Evolutionary conservation across 208 protist species (phyloP).

Genomic region (Wallacemonas sp.): DNA sequence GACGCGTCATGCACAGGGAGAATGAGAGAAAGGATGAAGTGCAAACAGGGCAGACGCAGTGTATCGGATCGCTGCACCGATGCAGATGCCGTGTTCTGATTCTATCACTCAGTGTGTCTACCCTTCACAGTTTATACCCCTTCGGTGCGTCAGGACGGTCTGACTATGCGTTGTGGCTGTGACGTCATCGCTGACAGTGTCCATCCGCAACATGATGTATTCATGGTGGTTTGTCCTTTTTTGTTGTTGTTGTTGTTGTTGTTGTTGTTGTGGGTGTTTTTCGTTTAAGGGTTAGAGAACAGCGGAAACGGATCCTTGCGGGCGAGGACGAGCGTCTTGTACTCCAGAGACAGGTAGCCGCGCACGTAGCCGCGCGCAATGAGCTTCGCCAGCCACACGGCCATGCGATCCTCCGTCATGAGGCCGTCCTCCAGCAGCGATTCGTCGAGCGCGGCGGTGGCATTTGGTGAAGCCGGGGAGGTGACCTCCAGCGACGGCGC

Average conservation of each 20-base stretch:
- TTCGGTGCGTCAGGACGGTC: no score
- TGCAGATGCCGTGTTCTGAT: no score
- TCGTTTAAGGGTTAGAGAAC: slow-evolving; percentile 10
- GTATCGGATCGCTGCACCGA: no score
- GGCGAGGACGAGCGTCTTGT: slow-evolving; percentile 80
- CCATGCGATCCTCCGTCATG: slow-evolving; percentile 72
- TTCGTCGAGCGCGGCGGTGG: neutral
- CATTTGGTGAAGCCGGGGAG: neutral
- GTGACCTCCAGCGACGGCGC: neutral
- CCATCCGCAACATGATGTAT: no score
- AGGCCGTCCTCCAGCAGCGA: slow-evolving; percentile 17
- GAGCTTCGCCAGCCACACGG: slow-evolving; percentile 66
- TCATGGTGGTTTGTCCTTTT: no score
- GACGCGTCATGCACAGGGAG: no score
- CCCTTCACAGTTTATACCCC: no score
- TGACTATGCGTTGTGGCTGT: no score
- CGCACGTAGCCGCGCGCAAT: slow-evolving; percentile 69
- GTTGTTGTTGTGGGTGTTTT: neutral
- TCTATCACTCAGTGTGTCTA: no score
- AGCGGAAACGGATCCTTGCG: slow-evolving; percentile 70
- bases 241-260: neutral
- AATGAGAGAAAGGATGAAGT: no score
- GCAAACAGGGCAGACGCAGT: no score
- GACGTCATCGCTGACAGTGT: no score
- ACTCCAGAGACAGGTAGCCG: slow-evolving; percentile 84